These are phyloP conservation scores for Sarocladium kiliense DNA, from an alignment of 2,329 filamentous ascomycete species.

Conservation along the genomic window DNA sequence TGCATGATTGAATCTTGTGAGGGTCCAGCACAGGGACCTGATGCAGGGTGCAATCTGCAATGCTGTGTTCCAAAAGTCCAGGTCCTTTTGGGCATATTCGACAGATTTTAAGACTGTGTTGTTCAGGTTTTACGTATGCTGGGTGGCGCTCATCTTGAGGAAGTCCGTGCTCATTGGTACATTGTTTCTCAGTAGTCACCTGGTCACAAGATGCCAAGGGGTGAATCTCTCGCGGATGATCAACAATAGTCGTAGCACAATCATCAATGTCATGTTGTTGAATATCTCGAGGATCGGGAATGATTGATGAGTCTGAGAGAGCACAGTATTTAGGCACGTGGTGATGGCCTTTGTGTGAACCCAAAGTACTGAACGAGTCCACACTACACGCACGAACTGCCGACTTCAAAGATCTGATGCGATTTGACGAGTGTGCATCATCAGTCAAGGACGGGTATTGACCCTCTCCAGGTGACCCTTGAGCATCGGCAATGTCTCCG, in stretches of 20 bases:
- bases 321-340: neutral
- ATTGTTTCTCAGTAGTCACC: neutral
- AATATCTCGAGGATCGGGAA: neutral
- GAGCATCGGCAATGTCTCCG: neutral
- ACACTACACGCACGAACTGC: neutral
- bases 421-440: neutral
- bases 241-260: neutral
- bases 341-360: conserved; percentile 8
- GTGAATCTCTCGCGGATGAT: neutral
- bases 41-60: neutral
- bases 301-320: conserved; percentile 12
- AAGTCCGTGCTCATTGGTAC: neutral
- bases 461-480: neutral
- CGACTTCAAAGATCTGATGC: neutral
- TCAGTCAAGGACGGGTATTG: neutral
- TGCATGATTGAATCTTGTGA: neutral
- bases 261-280: neutral
- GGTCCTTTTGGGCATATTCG: neutral
- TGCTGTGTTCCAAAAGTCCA: neutral
- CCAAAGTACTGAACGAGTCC: neutral
- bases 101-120: neutral
- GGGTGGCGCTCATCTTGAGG: neutral
- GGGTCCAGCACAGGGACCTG: neutral
- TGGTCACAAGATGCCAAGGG: neutral
- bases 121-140: neutral